Evolutionary conservation across 2,329 filamentous ascomycete genomes (phyloP).

Genomic region (Tolypocladium capitatum): DNA sequence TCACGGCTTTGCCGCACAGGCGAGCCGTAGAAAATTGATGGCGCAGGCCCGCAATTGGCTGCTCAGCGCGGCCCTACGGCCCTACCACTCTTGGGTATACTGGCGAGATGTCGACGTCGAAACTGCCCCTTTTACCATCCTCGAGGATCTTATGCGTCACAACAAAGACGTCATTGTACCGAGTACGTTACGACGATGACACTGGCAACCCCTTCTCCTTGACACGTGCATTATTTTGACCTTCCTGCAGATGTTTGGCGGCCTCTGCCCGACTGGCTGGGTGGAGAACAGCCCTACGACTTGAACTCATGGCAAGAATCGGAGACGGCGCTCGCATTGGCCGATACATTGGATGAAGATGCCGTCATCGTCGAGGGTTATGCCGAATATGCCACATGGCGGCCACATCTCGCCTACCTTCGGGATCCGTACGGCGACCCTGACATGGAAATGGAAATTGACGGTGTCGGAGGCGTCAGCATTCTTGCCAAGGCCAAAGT

Average conservation of each 20-base stretch:
- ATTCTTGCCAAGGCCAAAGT: conserved; percentile 94
- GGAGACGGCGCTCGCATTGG: conserved; percentile 84
- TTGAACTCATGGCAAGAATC: conserved; percentile 99
- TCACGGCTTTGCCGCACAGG: conserved; percentile 94
- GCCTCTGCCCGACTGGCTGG: conserved; percentile 96
- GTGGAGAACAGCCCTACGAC: conserved; percentile 95
- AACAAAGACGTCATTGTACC: conserved; percentile 98
- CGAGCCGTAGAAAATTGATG: conserved; percentile 89
- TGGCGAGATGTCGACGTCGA: conserved; percentile 98
- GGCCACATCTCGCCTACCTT: conserved; percentile 90
- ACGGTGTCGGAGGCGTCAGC: conserved; percentile 93
- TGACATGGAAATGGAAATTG: conserved; percentile 99
- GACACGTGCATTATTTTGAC: conserved; percentile 10
- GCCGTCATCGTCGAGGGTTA: conserved; percentile 98
- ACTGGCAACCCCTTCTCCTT: background rate
- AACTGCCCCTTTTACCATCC: conserved; percentile 88
- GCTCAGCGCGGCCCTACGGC: conserved; percentile 78
- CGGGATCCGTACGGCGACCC: conserved; percentile 94
- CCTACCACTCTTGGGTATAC: conserved; percentile 97
- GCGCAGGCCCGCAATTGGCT: conserved; percentile 96
- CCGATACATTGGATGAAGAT: conserved; percentile 91
- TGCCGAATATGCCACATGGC: conserved; percentile 96
- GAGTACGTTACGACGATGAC: conserved; percentile 47
- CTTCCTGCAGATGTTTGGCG: conserved; percentile 74
- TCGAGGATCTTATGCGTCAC: conserved; percentile 96